Evolutionary conservation across 2,329 filamentous ascomycete genomes (phyloP), one percentile per base, ranked within the genome.

Genomic region (Nakataea oryzae): DNA sequence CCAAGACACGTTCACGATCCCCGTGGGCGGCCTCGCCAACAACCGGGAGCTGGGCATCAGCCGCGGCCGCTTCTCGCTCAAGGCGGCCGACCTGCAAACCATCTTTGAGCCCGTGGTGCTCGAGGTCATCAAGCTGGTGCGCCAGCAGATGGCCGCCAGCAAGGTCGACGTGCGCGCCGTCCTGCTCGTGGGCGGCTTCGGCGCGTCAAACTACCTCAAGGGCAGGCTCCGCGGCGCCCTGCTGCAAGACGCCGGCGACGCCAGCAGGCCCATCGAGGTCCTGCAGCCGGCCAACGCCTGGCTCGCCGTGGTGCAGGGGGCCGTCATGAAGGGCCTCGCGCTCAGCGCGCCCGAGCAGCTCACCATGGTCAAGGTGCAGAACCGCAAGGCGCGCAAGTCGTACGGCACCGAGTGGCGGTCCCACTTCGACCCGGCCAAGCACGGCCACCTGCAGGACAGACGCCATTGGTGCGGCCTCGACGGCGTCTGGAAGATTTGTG

Each of bases 171-270:
- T 81, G 57, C 73, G 75, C 54, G 77, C 77, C 12, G 74, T 81
- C 3, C 70, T 81, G 9, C 72, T 81, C 6, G 78, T 81, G 13
- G 78, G 78, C n/a, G 79, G 79, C 0, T 82, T 81, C 62, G 77
- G 79, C 3, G 72, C 76, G 32, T 79, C 74, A 30, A 72, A 71
- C 29, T 79, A 80, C 66, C 71, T 81, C 26, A 77, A 76, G 65
- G 70, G 74, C 62, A 70, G 74, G 13, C 67, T 82, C 9, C 70
- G 72, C 56, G 68, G 73, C 59, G 67, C 73, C 1, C 69, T 79
- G 8, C 41, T 50, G 3, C 21, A 50, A n/a, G 11, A 21, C 2
- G 24, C 5, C 28, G 26, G 12, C 54, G 11, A 24, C 54, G 9
- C 3, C 28, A 11, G 11, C 21, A 21, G 3, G 14, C 27, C 26